phyloP scores from a whole-genome alignment of 192 early-diverging fungal species.

The Rhizoclosmatium globosum region DNA sequence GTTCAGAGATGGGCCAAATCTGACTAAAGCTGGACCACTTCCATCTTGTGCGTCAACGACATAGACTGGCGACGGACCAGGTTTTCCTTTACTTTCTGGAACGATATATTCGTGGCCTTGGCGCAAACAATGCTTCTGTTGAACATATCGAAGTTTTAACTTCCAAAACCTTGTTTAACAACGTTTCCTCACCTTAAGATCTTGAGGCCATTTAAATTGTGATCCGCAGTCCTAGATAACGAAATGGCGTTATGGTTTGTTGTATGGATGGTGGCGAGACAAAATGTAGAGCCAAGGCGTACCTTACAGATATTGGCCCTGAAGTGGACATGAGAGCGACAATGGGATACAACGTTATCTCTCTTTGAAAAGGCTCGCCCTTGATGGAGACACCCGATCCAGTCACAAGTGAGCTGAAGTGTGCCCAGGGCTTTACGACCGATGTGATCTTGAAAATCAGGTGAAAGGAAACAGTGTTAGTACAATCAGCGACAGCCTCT shows the following conservation, averaged over 20 bases:
- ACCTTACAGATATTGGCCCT: not conserved
- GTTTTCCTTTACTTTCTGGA: not conserved
- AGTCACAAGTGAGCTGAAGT: slow-evolving; percentile 79
- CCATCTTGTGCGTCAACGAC: not conserved
- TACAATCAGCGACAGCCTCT: too few relatives aligned
- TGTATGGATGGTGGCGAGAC: too few relatives aligned
- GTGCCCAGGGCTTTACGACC: slow-evolving; percentile 69
- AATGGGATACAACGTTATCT: slow-evolving; percentile 34
- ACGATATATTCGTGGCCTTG: not conserved
- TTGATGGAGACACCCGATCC: slow-evolving; percentile 15
- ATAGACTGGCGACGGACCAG: not conserved
- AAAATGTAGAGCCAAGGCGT: too few relatives aligned
- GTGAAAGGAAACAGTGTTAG: too few relatives aligned
- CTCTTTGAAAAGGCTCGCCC: slow-evolving; percentile 17
- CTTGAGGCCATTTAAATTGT: not conserved
- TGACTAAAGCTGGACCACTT: not conserved
- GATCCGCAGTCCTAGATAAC: not conserved
- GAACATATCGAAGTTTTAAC: too few relatives aligned
- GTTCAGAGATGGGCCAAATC: not conserved
- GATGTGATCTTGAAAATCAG: slow-evolving; percentile 69
- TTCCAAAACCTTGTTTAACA: too few relatives aligned
- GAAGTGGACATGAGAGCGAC: slow-evolving; percentile 83
- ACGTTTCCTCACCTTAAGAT: not conserved
- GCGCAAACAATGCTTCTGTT: not conserved
- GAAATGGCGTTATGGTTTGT: too few relatives aligned